A percentile compares a stretch with the other conserved stretches of the same genome.
Conservation (phyloP, 2,329 filamentous ascomycete species). For the Camillea tinctor region DNA sequence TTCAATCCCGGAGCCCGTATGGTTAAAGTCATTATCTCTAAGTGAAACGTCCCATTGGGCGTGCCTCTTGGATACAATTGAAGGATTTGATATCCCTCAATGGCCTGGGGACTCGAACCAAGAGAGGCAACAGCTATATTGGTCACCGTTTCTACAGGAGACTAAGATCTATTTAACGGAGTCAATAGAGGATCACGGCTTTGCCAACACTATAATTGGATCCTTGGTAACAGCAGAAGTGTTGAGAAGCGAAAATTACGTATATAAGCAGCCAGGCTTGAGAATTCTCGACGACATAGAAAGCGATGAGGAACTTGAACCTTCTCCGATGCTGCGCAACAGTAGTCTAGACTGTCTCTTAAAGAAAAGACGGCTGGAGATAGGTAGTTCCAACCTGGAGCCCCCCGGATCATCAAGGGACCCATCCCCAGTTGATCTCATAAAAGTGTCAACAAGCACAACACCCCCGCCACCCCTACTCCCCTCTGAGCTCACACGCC, state of each 20-base stretch:
- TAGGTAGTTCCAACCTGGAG: not conserved
- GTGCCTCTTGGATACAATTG: conserved; percentile 11
- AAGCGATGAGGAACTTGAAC: conserved; percentile 22
- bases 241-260: conserved; percentile 25
- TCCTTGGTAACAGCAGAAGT: conserved; percentile 7
- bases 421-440: conserved; percentile 12
- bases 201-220: conserved; percentile 3
- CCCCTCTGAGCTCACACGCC: not conserved
- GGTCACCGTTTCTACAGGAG: conserved; percentile 27
- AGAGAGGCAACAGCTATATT: conserved; percentile 23
- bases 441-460: conserved; percentile 3
- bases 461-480: not conserved
- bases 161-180: conserved; percentile 21
- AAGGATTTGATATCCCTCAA: conserved; percentile 7
- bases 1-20: conserved; percentile 24
- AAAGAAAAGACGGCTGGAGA: conserved; percentile 25
- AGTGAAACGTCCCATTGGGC: conserved; percentile 17
- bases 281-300: conserved; percentile 28
- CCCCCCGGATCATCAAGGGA: conserved; percentile 1
- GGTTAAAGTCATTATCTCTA: conserved; percentile 15
- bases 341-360: conserved; percentile 19
- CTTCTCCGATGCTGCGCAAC: not conserved
- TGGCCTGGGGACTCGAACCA: conserved; percentile 15
- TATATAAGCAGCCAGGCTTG: conserved; percentile 31
- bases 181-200: conserved; percentile 14